Base-by-base conservation (phyloP, 768 basidiomycete species). In the Lactarius hengduanensis region DNA sequence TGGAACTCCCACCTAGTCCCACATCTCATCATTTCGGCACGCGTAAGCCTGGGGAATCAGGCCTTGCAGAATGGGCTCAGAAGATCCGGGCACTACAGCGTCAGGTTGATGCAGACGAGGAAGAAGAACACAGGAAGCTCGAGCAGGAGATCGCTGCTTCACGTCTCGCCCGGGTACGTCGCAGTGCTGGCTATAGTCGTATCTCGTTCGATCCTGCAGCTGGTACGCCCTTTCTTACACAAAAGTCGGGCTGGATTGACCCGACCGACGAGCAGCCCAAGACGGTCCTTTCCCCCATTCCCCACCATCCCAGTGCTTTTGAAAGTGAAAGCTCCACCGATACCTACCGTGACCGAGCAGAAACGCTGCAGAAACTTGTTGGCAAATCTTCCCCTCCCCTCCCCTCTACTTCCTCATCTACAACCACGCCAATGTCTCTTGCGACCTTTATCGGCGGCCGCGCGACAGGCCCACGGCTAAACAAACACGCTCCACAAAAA, bases 381-480 rank as follows among this genome's bases (percentile, higher is more conserved):
- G 16, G 62, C 30, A 28, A 62, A 30, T 61, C 56, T 10, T 41
- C 65, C 36, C 43, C 58, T 26, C 61, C 34, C 22, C 32, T 26
- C 45, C 20, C 34, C 26, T 62, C 57, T 16, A 22, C 64, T 26
- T 61, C 65, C 22, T 50, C 41, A 58, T 54, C 70, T 20, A 36
- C 59, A 60, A 67, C 80, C 3, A 79, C 83, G 50, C 79, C 86
- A 13, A 86, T 89, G 10, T 94, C 92, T 2, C 81, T 93, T 32
- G 91, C 92, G 0, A 83, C 88, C 2, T 91, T 93, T 74, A 93
- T 93, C 70, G 92, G 92, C 43, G 91, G 92, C 8, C 84, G 81
- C 32, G 91, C 87, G 16, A 82, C 85, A 53, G 92, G 90, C 28
- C 91, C 91, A 4, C 81, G 88, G 43, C 80, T 94, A 53, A 92